Percentiles rank a stretch among this genome's conserved stretches.
Conservation (phyloP, 169 alveolate genomes). For the Fabrea salina region DNA sequence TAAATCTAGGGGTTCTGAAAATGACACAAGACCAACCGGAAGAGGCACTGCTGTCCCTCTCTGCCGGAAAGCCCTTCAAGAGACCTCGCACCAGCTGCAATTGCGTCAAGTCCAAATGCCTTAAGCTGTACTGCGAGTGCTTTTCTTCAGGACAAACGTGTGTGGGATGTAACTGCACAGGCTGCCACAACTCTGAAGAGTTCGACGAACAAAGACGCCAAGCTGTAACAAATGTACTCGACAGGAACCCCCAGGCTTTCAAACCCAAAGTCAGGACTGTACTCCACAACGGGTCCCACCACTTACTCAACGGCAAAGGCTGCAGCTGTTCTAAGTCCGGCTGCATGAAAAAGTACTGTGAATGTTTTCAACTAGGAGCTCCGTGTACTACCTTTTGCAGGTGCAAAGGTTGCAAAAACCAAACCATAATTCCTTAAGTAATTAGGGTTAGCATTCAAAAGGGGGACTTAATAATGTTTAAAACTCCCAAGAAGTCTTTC, state of each 20-base stretch:
- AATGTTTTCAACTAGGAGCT: slow-evolving; percentile 33
- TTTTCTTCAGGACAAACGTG: slow-evolving; percentile 81
- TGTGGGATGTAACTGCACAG: slow-evolving; percentile 76
- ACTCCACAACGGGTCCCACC: not conserved
- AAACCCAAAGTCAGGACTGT: slow-evolving; percentile 8
- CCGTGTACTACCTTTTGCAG: slow-evolving; percentile 36
- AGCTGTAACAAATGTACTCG: slow-evolving; percentile 62
- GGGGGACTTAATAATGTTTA: no score
- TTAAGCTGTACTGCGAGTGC: slow-evolving; percentile 88
- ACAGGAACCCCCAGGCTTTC: slow-evolving; percentile 80
- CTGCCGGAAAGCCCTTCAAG: no score
- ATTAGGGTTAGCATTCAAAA: no score
- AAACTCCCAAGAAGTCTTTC: no score
- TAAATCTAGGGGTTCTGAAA: no score
- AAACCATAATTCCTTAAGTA: no score
- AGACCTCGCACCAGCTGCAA: no score
- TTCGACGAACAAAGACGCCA: slow-evolving; percentile 65
- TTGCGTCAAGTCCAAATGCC: slow-evolving; percentile 81
- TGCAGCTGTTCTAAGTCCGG: slow-evolving; percentile 40
- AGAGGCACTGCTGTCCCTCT: no score
- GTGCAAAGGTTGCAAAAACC: slow-evolving; percentile 32
- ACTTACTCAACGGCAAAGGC: slow-evolving; percentile 23
- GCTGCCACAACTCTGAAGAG: slow-evolving; percentile 72
- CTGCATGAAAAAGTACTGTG: slow-evolving; percentile 42
- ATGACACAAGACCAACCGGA: no score